Evolutionary conservation across 371 early-diverging fungal genomes (phyloP).

Genomic region (Entomophthora muscae): DNA sequence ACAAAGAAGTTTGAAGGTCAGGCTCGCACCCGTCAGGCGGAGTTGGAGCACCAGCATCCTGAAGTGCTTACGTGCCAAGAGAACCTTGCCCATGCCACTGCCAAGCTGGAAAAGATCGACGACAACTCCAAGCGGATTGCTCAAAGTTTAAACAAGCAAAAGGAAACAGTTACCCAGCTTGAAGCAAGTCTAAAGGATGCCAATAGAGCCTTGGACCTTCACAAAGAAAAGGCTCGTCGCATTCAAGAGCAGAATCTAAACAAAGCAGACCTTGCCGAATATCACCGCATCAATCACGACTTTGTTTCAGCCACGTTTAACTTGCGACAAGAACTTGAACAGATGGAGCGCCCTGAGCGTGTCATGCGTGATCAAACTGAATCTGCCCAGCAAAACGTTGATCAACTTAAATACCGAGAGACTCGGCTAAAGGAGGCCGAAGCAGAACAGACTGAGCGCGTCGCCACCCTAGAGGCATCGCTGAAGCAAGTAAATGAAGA

Average conservation of each 20-base stretch:
- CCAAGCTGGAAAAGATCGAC: constrained; percentile 41
- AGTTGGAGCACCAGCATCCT: constrained; percentile 35
- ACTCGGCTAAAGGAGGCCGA: constrained; percentile 23
- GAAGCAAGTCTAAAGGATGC: constrained; percentile 23
- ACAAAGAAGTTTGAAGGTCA: constrained; percentile 44
- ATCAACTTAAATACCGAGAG: constrained; percentile 31
- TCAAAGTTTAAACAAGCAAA: constrained; percentile 34
- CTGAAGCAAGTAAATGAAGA: constrained; percentile 11
- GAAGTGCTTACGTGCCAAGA: constrained; percentile 47
- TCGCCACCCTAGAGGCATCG: constrained; percentile 17
- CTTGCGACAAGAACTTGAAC: constrained; percentile 45
- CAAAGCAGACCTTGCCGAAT: constrained; percentile 25
- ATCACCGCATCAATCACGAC: constrained; percentile 19
- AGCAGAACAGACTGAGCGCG: constrained; percentile 24
- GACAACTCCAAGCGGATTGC: constrained; percentile 29
- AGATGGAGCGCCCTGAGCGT: constrained; percentile 43
- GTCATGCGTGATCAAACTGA: constrained; percentile 25
- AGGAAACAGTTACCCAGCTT: constrained; percentile 19
- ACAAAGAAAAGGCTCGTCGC: constrained; percentile 4
- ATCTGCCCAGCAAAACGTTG: constrained; percentile 29
- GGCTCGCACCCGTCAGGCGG: constrained; percentile 40
- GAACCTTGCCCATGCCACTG: constrained; percentile 40
- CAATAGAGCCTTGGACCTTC: constrained; percentile 14
- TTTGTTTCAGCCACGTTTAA: constrained; percentile 31
- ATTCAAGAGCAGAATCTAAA: constrained; percentile 13